phyloP scores from a whole-genome alignment of 73 alveolate genomes.

The Stentor roeselii region DNA sequence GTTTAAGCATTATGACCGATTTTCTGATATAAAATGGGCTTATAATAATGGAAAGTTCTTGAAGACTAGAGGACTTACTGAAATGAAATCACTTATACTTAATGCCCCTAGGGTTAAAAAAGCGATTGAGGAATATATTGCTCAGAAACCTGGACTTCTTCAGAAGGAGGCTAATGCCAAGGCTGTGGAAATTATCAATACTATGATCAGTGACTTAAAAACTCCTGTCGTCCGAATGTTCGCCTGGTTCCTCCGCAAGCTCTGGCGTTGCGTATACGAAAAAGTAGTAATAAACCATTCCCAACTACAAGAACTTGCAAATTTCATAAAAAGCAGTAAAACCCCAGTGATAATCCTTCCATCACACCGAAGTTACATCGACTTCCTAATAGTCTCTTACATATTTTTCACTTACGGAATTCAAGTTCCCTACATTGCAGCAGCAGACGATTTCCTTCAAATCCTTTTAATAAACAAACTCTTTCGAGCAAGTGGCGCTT shows the following conservation, averaged over 20 bases:
- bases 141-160: no score
- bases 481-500: conserved; percentile 81
- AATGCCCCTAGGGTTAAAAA: conserved; percentile 48
- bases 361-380: conserved; percentile 84
- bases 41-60: conserved; percentile 40
- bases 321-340: conserved; percentile 29
- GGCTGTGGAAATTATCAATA: conserved; percentile 54
- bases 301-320: conserved; percentile 9
- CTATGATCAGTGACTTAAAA: conserved; percentile 54
- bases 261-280: conserved; percentile 64
- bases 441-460: conserved; percentile 86
- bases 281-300: conserved; percentile 67
- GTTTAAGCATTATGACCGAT: conserved; percentile 31
- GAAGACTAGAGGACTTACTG: conserved; percentile 40
- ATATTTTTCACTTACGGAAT: conserved; percentile 69
- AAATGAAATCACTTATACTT: conserved; percentile 40
- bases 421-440: conserved; percentile 84
- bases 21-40: conserved; percentile 65
- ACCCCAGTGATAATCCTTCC: conserved; percentile 80
- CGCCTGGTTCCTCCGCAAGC: conserved; percentile 63
- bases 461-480: conserved; percentile 64
- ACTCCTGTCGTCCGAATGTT: conserved; percentile 43
- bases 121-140: no score
- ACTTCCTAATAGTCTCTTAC: conserved; percentile 71
- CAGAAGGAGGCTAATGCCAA: conserved; percentile 37